phyloP scores from a whole-genome alignment of 2,329 filamentous ascomycete genomes.

The Aspergillus sclerotialis region DNA sequence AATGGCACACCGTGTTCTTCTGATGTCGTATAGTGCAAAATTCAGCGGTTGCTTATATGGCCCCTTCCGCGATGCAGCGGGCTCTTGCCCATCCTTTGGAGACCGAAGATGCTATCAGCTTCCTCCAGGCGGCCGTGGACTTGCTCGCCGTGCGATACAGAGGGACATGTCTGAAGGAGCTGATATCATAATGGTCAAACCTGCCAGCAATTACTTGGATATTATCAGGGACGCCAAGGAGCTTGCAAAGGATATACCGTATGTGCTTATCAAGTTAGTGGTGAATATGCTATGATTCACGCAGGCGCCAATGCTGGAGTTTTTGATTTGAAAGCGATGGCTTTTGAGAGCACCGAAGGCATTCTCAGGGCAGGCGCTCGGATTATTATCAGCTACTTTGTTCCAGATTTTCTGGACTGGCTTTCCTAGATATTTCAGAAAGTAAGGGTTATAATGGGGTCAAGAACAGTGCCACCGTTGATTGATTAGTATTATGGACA shows the following conservation, averaged over 20 bases:
- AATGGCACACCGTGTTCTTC: slow-evolving; percentile 78
- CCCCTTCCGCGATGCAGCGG: slow-evolving; percentile 92
- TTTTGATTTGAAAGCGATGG: slow-evolving; percentile 91
- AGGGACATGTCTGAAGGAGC: slow-evolving; percentile 90
- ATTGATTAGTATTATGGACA: too few relatives aligned
- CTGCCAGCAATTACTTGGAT: slow-evolving; percentile 89
- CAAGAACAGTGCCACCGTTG: too few relatives aligned
- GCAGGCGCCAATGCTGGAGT: slow-evolving; percentile 92
- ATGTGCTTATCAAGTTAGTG: slow-evolving; percentile 93
- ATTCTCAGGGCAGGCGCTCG: slow-evolving; percentile 89
- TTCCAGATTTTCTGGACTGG: slow-evolving; percentile 67
- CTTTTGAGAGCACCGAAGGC: slow-evolving; percentile 87
- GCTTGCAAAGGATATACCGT: slow-evolving; percentile 80
- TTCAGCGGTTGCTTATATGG: slow-evolving; percentile 96
- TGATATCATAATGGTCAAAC: slow-evolving; percentile 99
- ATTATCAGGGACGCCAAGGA: slow-evolving; percentile 98
- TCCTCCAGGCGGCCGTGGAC: slow-evolving; percentile 81
- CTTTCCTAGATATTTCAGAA: slow-evolving; percentile 24
- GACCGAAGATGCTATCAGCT: slow-evolving; percentile 97
- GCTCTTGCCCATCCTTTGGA: slow-evolving; percentile 83
- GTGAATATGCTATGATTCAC: slow-evolving; percentile 97
- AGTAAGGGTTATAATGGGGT: background rate
- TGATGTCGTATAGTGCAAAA: slow-evolving; percentile 98
- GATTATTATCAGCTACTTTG: slow-evolving; percentile 92
- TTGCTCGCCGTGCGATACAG: slow-evolving; percentile 82